Evolutionary conservation across 768 basidiomycete species (phyloP), one percentile per base, ranked within the genome.

Genomic region (Tulasnella sp.): DNA sequence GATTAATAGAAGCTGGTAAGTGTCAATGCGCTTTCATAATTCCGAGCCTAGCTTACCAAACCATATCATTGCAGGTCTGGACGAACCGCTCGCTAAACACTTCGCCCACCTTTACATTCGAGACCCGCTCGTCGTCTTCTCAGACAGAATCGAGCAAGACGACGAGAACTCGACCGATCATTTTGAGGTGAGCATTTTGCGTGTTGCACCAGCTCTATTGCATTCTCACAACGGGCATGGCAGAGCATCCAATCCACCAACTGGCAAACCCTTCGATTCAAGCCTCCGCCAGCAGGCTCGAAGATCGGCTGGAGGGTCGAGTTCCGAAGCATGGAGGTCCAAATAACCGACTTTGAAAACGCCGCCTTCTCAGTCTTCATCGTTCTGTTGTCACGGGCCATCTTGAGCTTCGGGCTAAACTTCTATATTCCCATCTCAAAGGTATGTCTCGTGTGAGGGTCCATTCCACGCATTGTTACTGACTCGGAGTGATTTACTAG

Each of bases 211-310:
- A 44, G 23, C 5, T 20, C 13, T 20, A 1, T 55, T 5, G 18
- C 42, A 23, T 26, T 18, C 15, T 26, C 29, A 37, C 40, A 26
- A n/a, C 29, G 44, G 26, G 3, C 15, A 35, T 5, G 37, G 11
- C 83, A 97, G 93, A 99, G 98, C 82, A 92, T 99, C 35, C 98
- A 99, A 89, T 99, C 98, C 2, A 99, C 98, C 5, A 99, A 99
- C 82, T 99, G 98, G 98, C 98, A 99, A 85, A 98, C 98, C 0
- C 87, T 99, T 42, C 90, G 98, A 71, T 99, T 99, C 89, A 99
- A 99, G 83, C 98, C 98, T 2, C 98, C 98, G 16, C 97, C 98
- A 37, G 91, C 94, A 5, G 91, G 93, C 76, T 95, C 97, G 6
- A 84, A 90, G 9, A 98, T 99, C 76, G 98, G 97, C 42, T 99